Evolutionary conservation across 768 basidiomycete genomes (phyloP).

Genomic region (Mycena chlorophos): DNA sequence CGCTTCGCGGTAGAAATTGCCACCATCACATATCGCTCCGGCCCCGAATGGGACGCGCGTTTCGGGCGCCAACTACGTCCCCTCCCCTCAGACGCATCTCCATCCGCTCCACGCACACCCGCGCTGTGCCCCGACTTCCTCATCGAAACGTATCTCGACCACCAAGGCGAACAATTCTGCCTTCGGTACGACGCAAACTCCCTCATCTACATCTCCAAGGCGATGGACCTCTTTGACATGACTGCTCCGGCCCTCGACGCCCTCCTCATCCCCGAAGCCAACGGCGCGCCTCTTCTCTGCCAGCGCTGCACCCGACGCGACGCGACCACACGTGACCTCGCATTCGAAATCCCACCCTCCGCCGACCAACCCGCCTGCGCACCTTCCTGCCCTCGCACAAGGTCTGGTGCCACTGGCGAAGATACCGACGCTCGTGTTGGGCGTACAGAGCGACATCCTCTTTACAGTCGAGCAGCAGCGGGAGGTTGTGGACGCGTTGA

Average conservation of each 20-base stretch:
- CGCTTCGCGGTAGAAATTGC: constrained; percentile 77
- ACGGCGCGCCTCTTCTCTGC: constrained; percentile 26
- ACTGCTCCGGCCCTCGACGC: constrained; percentile 71
- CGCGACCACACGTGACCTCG: constrained; percentile 39
- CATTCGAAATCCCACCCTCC: constrained; percentile 73
- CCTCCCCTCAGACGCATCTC: constrained; percentile 37
- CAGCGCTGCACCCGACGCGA: constrained; percentile 30
- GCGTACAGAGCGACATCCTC: constrained; percentile 94
- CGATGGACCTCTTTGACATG: constrained; percentile 99
- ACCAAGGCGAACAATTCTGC: constrained; percentile 96
- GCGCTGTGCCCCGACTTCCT: constrained; percentile 95
- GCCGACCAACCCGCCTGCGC: constrained; percentile 69
- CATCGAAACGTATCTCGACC: constrained; percentile 98
- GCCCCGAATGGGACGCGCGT: constrained; percentile 98
- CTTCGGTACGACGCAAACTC: constrained; percentile 99
- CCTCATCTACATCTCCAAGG: constrained; percentile 97
- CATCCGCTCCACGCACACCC: constrained; percentile 48
- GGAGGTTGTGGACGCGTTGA: constrained; percentile 88
- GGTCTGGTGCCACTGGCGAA: constrained; percentile 75
- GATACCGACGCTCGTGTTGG: constrained; percentile 84
- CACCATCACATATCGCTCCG: constrained; percentile 97
- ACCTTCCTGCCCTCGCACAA: constrained; percentile 72
- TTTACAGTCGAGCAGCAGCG: constrained; percentile 98
- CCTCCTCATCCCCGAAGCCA: constrained; percentile 53
- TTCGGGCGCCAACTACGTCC: constrained; percentile 78